Evolutionary conservation across 2,329 filamentous ascomycete species (phyloP), one percentile per base, ranked within the genome.

Genomic region (Botryotinia convoluta): DNA sequence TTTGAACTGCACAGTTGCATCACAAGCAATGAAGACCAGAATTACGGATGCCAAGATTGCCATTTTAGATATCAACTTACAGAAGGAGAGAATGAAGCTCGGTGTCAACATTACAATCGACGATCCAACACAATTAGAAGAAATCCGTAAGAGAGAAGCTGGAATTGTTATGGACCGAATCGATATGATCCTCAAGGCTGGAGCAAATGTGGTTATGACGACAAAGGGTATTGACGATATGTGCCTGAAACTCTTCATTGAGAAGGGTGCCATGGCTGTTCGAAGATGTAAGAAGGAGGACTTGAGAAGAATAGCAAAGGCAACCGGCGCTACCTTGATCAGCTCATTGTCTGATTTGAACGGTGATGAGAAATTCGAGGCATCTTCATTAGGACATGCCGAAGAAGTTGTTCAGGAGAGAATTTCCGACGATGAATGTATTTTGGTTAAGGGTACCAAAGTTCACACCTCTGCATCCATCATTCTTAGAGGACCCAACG

Each of bases 11-110:
- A 99, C 96, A 54, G 95, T 99, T 74, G 96, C 96, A 72, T 98
- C 95, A 73, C 96, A 99, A 84, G 96, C 96, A 63, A 99, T 99
- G 96, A 94, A 90, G 79, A 99, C 96, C 44, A 90, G 93, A 79
- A 90, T 99, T 82, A 89, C 89, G 70, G 95, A 98, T 83, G 96
- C 96, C 77, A 98, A 97, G 87, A 99, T 99, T 83, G 96, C 96
- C 68, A 92, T 95, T 79, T 85, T 99, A 75, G 96, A 99, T 82
- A 98, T 99, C 90, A 99, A 99, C 84, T 84, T 99, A 80, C 95
- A 98, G 82, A 99, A 99, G 87, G 95, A 98, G 87, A 90, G 95
- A 79, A 98, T 99, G 96, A 98, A 99, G 89, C 87, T 99, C 74
- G 96, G 96, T 78, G 96, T 99, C 74, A 95, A 99, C 84, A 97